phyloP scores from a whole-genome alignment of 2,329 filamentous ascomycete species.

The Diaporthe ilicicola region DNA sequence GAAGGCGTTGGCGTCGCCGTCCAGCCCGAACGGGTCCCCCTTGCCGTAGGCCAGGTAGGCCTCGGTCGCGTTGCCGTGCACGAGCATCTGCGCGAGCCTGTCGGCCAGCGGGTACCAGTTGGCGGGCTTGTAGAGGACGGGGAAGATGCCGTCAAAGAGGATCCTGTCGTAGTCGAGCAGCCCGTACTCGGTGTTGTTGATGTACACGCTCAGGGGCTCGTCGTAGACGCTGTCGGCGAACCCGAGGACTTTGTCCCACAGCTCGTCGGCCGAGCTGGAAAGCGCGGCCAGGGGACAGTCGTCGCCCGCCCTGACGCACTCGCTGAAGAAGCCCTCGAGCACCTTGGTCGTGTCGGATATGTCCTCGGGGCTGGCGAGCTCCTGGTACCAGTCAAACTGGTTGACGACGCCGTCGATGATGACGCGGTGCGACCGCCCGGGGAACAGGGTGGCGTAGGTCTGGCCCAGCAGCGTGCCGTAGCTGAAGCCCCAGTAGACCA shows the following conservation, averaged over 20 bases:
- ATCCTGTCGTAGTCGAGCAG: constrained; percentile 47
- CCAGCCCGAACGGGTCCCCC: constrained; percentile 31
- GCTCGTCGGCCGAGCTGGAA: constrained; percentile 45
- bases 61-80: constrained; percentile 50
- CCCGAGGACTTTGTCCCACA: constrained; percentile 44
- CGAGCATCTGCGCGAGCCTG: constrained; percentile 42
- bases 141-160: constrained; percentile 49
- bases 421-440: constrained; percentile 45
- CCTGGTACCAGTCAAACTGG: constrained; percentile 51
- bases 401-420: constrained; percentile 47
- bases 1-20: constrained; percentile 42
- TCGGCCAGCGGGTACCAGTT: constrained; percentile 48
- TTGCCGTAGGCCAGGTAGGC: constrained; percentile 47
- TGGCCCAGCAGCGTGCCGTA: constrained; percentile 51
- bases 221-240: constrained; percentile 45
- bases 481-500: constrained; percentile 52
- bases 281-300: constrained; percentile 52
- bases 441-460: constrained; percentile 50
- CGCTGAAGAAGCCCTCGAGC: constrained; percentile 51
- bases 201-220: constrained; percentile 51
- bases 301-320: constrained; percentile 57
- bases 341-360: constrained; percentile 53
- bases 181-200: constrained; percentile 51
- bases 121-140: constrained; percentile 48
- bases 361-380: constrained; percentile 47